These are phyloP conservation scores for Ophiostoma angusticollis DNA, from an alignment of 2,329 filamentous ascomycete genomes.

Conservation along the genomic window DNA sequence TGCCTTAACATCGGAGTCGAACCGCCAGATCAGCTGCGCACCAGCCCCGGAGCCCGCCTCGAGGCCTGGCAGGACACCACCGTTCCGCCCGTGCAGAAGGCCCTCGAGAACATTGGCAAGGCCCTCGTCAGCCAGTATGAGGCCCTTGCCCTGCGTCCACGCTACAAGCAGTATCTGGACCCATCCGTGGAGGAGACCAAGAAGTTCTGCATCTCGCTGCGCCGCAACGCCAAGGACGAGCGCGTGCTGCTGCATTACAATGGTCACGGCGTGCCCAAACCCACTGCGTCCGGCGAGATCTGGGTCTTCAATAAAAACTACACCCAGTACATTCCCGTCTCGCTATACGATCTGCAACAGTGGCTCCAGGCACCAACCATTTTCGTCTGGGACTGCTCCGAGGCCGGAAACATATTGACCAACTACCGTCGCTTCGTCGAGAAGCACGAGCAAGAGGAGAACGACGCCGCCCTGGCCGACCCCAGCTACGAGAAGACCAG, in stretches of 20 bases:
- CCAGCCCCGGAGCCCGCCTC: slow-evolving; percentile 79
- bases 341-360: slow-evolving; percentile 83
- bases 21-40: slow-evolving; percentile 92
- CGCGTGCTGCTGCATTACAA: slow-evolving; percentile 98
- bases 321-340: slow-evolving; percentile 96
- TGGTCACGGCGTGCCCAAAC: slow-evolving; percentile 90
- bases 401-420: slow-evolving; percentile 86
- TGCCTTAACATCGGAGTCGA: slow-evolving; percentile 97
- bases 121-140: slow-evolving; percentile 94
- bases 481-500: slow-evolving; percentile 70
- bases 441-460: slow-evolving; percentile 84
- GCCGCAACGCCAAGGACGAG: slow-evolving; percentile 90
- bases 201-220: slow-evolving; percentile 83
- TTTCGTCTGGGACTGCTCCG: slow-evolving; percentile 96
- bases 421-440: slow-evolving; percentile 93
- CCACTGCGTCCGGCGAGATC: slow-evolving; percentile 89
- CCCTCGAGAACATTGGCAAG: slow-evolving; percentile 89
- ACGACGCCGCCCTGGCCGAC: slow-evolving; percentile 62
- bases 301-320: slow-evolving; percentile 99
- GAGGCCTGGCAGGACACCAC: slow-evolving; percentile 97
- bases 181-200: slow-evolving; percentile 96
- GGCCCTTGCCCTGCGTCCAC: slow-evolving; percentile 83
- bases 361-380: slow-evolving; percentile 94
- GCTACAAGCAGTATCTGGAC: slow-evolving; percentile 94
- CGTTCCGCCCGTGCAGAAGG: slow-evolving; percentile 64